A percentile compares a stretch with the other conserved stretches of the same genome.
phyloP scores from a whole-genome alignment of 345 rosid species.

The Ceriops zippeliana region DNA sequence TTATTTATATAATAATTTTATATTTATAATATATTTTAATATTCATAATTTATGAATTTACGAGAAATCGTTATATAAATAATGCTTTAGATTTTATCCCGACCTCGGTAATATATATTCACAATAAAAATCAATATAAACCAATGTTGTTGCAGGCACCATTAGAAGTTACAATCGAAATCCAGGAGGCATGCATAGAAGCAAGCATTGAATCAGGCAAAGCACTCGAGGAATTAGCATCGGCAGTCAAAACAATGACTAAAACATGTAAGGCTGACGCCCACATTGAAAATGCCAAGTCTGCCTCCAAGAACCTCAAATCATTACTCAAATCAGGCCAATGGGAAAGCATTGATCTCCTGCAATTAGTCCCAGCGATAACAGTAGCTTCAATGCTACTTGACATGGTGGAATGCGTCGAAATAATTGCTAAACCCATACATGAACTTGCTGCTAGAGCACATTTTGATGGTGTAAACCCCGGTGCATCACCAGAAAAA shows the following conservation, averaged over 20 bases:
- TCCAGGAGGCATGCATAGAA: slow-evolving; percentile 41
- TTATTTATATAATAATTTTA: no score
- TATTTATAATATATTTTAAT: no score
- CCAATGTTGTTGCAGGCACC: slow-evolving; percentile 36
- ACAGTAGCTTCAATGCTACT: slow-evolving; percentile 52
- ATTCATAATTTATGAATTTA: no score
- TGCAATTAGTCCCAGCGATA: slow-evolving; percentile 35
- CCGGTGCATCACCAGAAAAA: slow-evolving; percentile 31
- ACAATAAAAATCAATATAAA: no score
- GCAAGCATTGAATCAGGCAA: slow-evolving; percentile 51
- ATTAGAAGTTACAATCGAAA: slow-evolving; percentile 24
- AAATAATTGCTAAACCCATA: slow-evolving; percentile 49
- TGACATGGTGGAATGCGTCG: slow-evolving; percentile 45
- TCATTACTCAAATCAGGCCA: slow-evolving; percentile 40
- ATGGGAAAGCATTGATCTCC: slow-evolving; percentile 41
- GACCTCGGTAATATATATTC: no score
- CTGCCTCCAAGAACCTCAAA: slow-evolving; percentile 35
- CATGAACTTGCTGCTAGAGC: slow-evolving; percentile 54
- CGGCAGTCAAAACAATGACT: slow-evolving; percentile 44
- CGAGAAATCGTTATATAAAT: no score
- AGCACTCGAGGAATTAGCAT: slow-evolving; percentile 53
- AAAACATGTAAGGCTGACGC: slow-evolving; percentile 20
- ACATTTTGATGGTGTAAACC: slow-evolving; percentile 32
- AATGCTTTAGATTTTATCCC: no score
- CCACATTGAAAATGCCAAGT: slow-evolving; percentile 43